Percentiles rank a stretch among this genome's conserved stretches.
Conservation (phyloP, 2,329 filamentous ascomycete genomes). For the Claviceps africana region DNA sequence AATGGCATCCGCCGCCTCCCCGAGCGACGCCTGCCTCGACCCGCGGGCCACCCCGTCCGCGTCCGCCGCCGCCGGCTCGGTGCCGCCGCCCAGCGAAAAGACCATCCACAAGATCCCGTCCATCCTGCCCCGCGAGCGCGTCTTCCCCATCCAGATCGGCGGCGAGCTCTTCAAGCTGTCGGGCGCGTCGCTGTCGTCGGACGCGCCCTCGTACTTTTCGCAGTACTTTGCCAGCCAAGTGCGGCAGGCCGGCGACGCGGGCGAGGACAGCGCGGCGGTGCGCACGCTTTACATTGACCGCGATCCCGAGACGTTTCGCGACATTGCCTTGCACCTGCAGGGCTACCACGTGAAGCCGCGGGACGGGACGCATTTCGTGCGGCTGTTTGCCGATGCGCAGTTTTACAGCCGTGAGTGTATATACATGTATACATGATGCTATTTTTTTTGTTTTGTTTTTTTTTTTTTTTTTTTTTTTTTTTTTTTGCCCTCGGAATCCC, state of each 20-base stretch:
- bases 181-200: slow-evolving; percentile 58
- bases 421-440: too few relatives aligned
- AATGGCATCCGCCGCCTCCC: slow-evolving; percentile 14
- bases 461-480: background rate
- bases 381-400: slow-evolving; percentile 84
- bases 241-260: slow-evolving; percentile 45
- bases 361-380: slow-evolving; percentile 79
- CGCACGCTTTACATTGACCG: slow-evolving; percentile 90
- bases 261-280: slow-evolving; percentile 36
- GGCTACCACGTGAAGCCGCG: slow-evolving; percentile 76
- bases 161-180: slow-evolving; percentile 59
- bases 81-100: slow-evolving; percentile 14
- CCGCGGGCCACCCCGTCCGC: slow-evolving; percentile 2
- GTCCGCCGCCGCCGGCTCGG: background rate
- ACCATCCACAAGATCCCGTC: slow-evolving; percentile 35
- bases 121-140: slow-evolving; percentile 54
- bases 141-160: slow-evolving; percentile 63
- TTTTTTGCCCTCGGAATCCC: too few relatives aligned
- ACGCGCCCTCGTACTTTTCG: slow-evolving; percentile 91
- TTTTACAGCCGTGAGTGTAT: slow-evolving; percentile 80
- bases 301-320: slow-evolving; percentile 74
- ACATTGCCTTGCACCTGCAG: slow-evolving; percentile 83
- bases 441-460: too few relatives aligned
- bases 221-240: slow-evolving; percentile 84
- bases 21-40: slow-evolving; percentile 12